Evolutionary conservation across 2,329 filamentous ascomycete genomes (phyloP).

Genomic region (Stachybotrys echinatus): DNA sequence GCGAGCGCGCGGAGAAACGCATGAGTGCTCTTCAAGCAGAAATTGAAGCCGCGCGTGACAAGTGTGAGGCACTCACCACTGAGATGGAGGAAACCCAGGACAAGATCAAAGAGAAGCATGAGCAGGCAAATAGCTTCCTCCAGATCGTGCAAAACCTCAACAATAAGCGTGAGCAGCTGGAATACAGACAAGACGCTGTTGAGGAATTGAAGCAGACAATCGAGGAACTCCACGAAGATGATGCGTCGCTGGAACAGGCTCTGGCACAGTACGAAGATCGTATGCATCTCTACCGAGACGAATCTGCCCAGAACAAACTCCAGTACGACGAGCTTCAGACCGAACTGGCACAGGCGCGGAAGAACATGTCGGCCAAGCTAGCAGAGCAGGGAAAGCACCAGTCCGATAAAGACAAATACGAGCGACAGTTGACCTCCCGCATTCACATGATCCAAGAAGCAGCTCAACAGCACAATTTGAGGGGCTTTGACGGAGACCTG

Average conservation of each 20-base stretch:
- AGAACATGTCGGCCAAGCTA: slow-evolving; percentile 44
- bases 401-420: slow-evolving; percentile 82
- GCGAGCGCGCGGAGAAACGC: slow-evolving; percentile 63
- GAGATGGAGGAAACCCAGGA: slow-evolving; percentile 57
- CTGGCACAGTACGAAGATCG: slow-evolving; percentile 74
- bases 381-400: slow-evolving; percentile 71
- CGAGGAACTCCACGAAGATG: slow-evolving; percentile 71
- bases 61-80: slow-evolving; percentile 51
- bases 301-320: slow-evolving; percentile 56
- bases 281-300: slow-evolving; percentile 58
- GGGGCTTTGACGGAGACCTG: slow-evolving; percentile 77
- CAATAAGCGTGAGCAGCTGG: slow-evolving; percentile 70
- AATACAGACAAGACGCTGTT: slow-evolving; percentile 65
- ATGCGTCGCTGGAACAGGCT: slow-evolving; percentile 66
- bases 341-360: slow-evolving; percentile 38
- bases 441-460: slow-evolving; percentile 72
- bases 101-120: slow-evolving; percentile 61
- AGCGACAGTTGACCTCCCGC: slow-evolving; percentile 69
- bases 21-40: slow-evolving; percentile 60
- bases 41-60: slow-evolving; percentile 55
- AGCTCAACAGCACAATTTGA: slow-evolving; percentile 70
- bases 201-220: slow-evolving; percentile 66
- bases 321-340: slow-evolving; percentile 62
- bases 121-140: slow-evolving; percentile 68
- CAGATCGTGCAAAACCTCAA: slow-evolving; percentile 70